Base-by-base conservation (phyloP, 2,329 filamentous ascomycete species). In the Aspergillus quadricinctus region DNA sequence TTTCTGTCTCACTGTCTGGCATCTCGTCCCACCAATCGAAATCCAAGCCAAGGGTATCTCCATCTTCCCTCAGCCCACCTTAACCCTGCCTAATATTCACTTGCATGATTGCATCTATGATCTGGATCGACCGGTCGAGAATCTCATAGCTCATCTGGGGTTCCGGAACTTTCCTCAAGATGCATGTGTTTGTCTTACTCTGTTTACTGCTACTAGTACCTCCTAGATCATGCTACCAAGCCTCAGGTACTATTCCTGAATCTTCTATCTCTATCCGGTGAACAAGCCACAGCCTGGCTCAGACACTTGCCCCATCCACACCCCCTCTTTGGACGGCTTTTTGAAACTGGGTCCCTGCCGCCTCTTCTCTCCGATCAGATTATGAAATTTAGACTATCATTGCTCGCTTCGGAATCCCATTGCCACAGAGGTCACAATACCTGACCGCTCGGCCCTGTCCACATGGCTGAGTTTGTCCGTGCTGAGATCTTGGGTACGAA, bases 401-500 rank as follows among this genome's bases (percentile, higher is more conserved):
- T 45, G 9, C 41, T 23, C n/a, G n/a, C 41, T 45, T 19, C 41
- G 19, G 41, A 23, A 23, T 45, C 23, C 41, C n/a, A 45, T 45
- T 23, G 41, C 21, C 21, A 45, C 41, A 11, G n/a, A 10, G 41
- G 21, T 45, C 41, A 23, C 41, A 45, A 45, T 45, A 45, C 21
- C 41, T 45, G 41, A 45, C 41, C 41, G 19, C 41, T 45, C 17
- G 41, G 41, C 41, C 41, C 10, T 45, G 21, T 45, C 21, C 87
- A 70, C 75, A 97, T 97, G 94, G 93, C 94, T 75, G 94, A 99
- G 83, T 99, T 99, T 78, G 90, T 97, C 73, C 90, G 94, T 78
- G 92, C 93, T 73, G 92, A 97, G 83, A 97, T 99, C 77, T 97
- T 99, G 74, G 94, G 94, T 73, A 99, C 94, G 61, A 97, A 92